Base-by-base conservation (phyloP, 495 filamentous ascomycete genomes). In the Xylaria flabelliformis region DNA sequence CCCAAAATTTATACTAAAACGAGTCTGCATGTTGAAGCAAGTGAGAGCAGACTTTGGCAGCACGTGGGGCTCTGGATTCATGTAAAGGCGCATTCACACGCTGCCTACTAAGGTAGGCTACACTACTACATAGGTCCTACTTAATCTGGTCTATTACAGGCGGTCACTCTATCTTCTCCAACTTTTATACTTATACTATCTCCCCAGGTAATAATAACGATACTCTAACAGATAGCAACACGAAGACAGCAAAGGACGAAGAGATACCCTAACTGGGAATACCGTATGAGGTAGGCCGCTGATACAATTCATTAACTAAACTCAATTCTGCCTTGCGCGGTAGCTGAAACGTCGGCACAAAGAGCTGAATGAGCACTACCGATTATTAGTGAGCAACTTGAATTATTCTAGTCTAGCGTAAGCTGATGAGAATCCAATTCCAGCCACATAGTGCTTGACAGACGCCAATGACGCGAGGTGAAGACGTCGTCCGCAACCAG, bases 21-120 rank as follows among this genome's bases (percentile, higher is more conserved):
- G 32, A 59, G 56, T 24, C 36, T 21, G 63, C 63, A 51, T n/a
- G 44, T 39, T 46, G 19, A 32, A 19, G 42, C 68, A 70, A 63
- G 68, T 70, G 32, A 70, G 68, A 32, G 53, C n/a, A 39, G 68
- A 21, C 26, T 29, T 63, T 70, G 34, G 59, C 46, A 63, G 68
- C 68, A 70, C 68, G 68, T 70, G 68, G 68, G 56, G 55, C 46
- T 48, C 13, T 50, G 39, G 66, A 51, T 24, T 68, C 48, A 56
- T 32, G 21, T 21, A 39, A 67, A 12, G 65, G 32, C 26, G 34
- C 65, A 42, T 41, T 56, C 36, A 12, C 42, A 21, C 62, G 41
- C 24, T 26, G 19, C 41, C 41, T 46, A 46, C 21, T 12, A 42
- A 12, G 39, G 29, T 61, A 39, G 12, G 26, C 10, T 39, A 39